phyloP scores from a whole-genome alignment of 495 filamentous ascomycete genomes.

The Penicillium fimorum region DNA sequence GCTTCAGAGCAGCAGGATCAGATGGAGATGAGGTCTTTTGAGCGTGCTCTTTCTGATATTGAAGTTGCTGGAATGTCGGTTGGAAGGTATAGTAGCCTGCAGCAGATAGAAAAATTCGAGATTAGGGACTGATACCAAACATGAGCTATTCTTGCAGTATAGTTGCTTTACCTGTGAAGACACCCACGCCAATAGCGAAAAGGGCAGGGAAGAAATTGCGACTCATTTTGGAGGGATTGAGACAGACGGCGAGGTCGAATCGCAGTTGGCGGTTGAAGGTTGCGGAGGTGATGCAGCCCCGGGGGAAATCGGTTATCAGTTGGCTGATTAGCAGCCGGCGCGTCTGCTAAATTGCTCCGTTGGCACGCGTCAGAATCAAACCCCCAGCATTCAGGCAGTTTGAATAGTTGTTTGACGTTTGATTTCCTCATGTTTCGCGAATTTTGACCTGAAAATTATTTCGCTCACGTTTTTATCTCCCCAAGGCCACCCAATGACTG shows the following conservation, averaged over 20 bases:
- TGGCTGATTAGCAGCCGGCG: slow-evolving; percentile 13
- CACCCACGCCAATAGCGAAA: slow-evolving; percentile 41
- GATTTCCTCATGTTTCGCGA: not conserved
- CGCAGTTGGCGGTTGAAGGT: slow-evolving; percentile 7
- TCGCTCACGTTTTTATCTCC: not conserved
- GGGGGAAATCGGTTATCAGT: slow-evolving; percentile 10
- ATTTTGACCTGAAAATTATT: not conserved
- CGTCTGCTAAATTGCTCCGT: slow-evolving; percentile 18
- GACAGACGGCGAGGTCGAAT: not conserved
- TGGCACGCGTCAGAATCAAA: slow-evolving; percentile 36
- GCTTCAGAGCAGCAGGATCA: not conserved
- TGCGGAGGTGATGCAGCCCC: slow-evolving; percentile 9
- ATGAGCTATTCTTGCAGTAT: not conserved
- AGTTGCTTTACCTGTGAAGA: slow-evolving; percentile 35
- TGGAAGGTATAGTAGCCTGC: slow-evolving; percentile 35
- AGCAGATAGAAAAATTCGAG: slow-evolving; percentile 15
- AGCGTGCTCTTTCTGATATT: slow-evolving; percentile 17
- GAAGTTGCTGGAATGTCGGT: slow-evolving; percentile 27
- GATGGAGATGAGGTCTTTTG: slow-evolving; percentile 4
- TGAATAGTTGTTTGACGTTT: not conserved
- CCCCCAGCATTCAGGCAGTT: not conserved
- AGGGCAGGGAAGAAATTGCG: slow-evolving; percentile 41
- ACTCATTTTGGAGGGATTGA: slow-evolving; percentile 31
- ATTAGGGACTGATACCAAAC: slow-evolving; percentile 10
- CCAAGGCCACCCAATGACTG: slow-evolving; percentile 25